These are phyloP conservation scores for Hyparrhenia diplandra DNA, from an alignment of 176 grass and related monocot genomes.

Conservation along the genomic window DNA sequence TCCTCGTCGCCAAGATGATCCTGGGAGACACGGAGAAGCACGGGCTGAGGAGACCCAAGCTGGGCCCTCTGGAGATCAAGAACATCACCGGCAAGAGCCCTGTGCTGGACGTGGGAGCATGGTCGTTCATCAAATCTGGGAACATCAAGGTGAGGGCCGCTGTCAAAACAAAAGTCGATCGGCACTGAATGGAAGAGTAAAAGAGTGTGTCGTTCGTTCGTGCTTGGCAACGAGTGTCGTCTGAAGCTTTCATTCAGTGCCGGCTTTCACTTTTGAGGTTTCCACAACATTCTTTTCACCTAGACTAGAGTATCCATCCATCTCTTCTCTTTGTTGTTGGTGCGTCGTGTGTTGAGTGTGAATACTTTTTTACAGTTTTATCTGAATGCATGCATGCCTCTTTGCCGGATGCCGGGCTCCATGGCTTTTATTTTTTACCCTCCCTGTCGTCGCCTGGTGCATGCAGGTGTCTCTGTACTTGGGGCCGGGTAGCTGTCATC, in stretches of 20 bases:
- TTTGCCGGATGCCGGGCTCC: not conserved
- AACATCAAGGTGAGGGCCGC: slow-evolving; percentile 64
- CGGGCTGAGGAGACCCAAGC: slow-evolving; percentile 76
- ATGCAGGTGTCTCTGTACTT: slow-evolving; percentile 37
- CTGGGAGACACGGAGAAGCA: slow-evolving; percentile 72
- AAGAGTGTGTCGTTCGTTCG: not conserved
- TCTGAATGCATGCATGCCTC: not conserved
- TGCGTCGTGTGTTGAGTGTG: not conserved
- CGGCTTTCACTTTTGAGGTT: slow-evolving; percentile 35
- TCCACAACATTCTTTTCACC: slow-evolving; percentile 22
- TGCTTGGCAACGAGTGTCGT: not conserved
- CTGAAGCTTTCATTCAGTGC: not conserved
- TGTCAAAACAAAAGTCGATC: not conserved
- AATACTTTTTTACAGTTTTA: slow-evolving; percentile 32
- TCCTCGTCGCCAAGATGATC: slow-evolving; percentile 48
- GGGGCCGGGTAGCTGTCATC: slow-evolving; percentile 4
- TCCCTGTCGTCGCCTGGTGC: not conserved
- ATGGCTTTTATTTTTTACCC: slow-evolving; percentile 4
- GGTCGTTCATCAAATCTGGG: slow-evolving; percentile 75
- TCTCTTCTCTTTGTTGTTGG: not conserved
- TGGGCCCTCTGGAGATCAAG: slow-evolving; percentile 89
- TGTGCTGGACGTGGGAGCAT: slow-evolving; percentile 87
- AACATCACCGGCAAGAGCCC: slow-evolving; percentile 78
- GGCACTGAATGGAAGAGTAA: not conserved
- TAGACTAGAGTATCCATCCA: too few species aligned